A percentile compares a stretch with the other conserved stretches of the same genome.
phyloP scores from a whole-genome alignment of 148 eudicot genomes.

The Vaccinium macrocarpon region DNA sequence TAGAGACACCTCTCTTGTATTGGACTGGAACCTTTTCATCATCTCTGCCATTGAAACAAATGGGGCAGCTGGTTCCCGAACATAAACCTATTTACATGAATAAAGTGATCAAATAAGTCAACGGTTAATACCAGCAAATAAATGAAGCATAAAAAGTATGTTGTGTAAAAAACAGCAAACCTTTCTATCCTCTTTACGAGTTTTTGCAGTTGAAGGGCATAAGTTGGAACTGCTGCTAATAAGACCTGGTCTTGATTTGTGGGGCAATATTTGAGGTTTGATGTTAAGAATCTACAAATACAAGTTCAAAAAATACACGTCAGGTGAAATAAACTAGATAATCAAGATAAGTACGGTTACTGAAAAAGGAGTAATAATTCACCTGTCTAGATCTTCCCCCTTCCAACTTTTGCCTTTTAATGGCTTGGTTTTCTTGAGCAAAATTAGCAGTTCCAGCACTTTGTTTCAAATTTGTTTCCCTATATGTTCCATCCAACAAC shows the following conservation, averaged over 20 bases:
- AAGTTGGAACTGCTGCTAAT: conserved; percentile 32
- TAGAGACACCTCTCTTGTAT: conserved; percentile 62
- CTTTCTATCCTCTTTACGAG: conserved; percentile 68
- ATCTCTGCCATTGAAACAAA: conserved; percentile 93
- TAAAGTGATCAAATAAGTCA: conserved; percentile 16
- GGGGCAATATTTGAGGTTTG: conserved; percentile 64
- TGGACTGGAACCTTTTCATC: conserved; percentile 85
- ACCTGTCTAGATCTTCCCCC: conserved; percentile 80
- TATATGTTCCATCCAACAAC: conserved; percentile 10
- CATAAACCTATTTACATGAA: conserved; percentile 56
- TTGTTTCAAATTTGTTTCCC: conserved; percentile 41
- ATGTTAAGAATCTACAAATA: conserved; percentile 62
- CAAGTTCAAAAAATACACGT: background rate
- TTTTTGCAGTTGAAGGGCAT: conserved; percentile 36
- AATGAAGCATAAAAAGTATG: background rate
- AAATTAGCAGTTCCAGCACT: conserved; percentile 57
- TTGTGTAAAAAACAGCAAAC: conserved; percentile 28
- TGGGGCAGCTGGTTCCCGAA: conserved; percentile 63
- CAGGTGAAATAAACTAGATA: background rate
- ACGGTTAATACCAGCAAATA: background rate
- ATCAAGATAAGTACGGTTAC: background rate
- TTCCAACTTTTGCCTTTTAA: conserved; percentile 88
- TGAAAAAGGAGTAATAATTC: background rate
- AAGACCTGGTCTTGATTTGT: conserved; percentile 60
- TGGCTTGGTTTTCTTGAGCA: conserved; percentile 85